Evolutionary conservation across 1,139 yeast species (phyloP), one percentile per base, ranked within the genome.

Genomic region (Taphrina confusa): DNA sequence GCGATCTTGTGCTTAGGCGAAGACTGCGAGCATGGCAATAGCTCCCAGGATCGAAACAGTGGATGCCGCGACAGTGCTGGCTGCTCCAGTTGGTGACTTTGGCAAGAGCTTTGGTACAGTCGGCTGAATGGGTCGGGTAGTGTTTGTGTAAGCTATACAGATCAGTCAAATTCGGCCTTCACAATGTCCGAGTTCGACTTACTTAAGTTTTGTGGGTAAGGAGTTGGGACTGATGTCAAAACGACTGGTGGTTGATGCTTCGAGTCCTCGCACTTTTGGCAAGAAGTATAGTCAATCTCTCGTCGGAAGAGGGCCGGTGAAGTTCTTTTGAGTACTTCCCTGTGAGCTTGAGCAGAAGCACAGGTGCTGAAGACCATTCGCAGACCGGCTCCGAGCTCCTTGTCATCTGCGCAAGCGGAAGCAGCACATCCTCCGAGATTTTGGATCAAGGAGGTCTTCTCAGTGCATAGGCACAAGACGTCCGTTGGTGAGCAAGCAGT

Each of bases 51-150:
- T 20, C 5, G 47, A 23, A 9, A 27, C 25, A n/a, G 47, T 42
- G 33, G 31, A 23, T 3, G 31, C 47, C 31, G 22, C 6, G 16
- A 42, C 16, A 12, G 47, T 25, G 47, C 47, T 42, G n/a, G 47
- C 47, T 23, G 47, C 31, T 25, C 47, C 47, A 11, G 47, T 42
- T 42, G 47, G 31, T 42, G 47, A 23, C 47, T 42, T 42, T 42
- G 47, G 47, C 30, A 42, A n/a, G 12, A 23, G 47, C 47, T 42
- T 42, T 42, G 31, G 47, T 6, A 18, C 11, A 25, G 6, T 37
- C 9, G 23, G 25, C 42, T 18, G 14, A 12, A 20, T 18, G 22
- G 31, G 12, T 42, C 47, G 31, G 11, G 31, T 42, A 23, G 3
- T 23, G 47, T 42, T 42, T 23, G 47, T 11, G 20, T 23, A 22